Conservation (phyloP, 345 rosid genomes). For the Anastatica hierochuntica region DNA sequence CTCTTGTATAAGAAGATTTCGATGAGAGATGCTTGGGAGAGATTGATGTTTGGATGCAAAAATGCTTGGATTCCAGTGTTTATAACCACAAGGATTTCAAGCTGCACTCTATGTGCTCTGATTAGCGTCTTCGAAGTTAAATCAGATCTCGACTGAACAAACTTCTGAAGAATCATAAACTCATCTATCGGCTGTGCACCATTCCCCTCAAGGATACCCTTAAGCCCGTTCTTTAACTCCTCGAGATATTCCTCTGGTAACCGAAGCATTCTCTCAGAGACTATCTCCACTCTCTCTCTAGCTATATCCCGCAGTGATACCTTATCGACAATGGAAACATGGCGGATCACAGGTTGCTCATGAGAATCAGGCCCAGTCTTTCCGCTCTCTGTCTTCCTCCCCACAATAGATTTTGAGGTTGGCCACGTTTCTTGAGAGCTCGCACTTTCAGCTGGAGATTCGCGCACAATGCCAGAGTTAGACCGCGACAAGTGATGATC, state of each 20-base stretch:
- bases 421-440: constrained; percentile 97
- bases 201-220: constrained; percentile 71
- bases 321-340: constrained; percentile 59
- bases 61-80: constrained; percentile 90
- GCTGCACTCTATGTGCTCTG: constrained; percentile 75
- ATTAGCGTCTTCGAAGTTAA: constrained; percentile 67
- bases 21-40: constrained; percentile 71
- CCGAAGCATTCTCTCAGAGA: constrained; percentile 65
- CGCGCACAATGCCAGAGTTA: constrained; percentile 61
- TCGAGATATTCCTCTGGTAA: constrained; percentile 71
- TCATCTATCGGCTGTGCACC: constrained; percentile 78
- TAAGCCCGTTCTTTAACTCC: constrained; percentile 69
- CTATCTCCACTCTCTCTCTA: constrained; percentile 69
- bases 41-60: constrained; percentile 75
- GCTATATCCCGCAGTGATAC: constrained; percentile 74
- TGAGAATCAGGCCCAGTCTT: constrained; percentile 56
- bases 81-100: constrained; percentile 81
- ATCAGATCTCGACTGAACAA: constrained; percentile 72
- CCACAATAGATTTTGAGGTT: constrained; percentile 41
- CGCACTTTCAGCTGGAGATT: constrained; percentile 96
- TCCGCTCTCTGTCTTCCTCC: constrained; percentile 61
- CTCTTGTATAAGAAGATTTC: constrained; percentile 83
- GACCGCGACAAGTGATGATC: constrained; percentile 62
- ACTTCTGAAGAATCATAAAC: constrained; percentile 64
- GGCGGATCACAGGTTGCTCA: constrained; percentile 58